Percentiles rank a stretch among this genome's conserved stretches.
Evolutionary conservation across 2,329 filamentous ascomycete genomes (phyloP).

Genomic region (Colletotrichum sp.): DNA sequence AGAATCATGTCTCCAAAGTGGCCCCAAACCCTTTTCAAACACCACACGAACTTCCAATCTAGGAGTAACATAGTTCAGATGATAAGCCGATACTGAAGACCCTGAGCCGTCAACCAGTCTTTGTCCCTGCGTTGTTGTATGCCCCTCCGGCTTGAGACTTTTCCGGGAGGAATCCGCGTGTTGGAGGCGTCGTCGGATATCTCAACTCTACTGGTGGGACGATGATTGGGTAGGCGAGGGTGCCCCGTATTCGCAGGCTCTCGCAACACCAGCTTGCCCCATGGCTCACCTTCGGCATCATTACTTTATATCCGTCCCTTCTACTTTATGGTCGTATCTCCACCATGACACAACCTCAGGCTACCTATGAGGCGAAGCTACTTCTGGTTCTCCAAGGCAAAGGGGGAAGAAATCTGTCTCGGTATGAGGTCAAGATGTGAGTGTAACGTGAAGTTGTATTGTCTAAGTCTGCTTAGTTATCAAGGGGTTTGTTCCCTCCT

Average conservation of each 20-base stretch:
- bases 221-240: neutral
- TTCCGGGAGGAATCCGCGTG: neutral
- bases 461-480: neutral
- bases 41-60: neutral
- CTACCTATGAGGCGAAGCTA: too few species aligned
- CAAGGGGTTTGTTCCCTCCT: neutral
- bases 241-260: neutral
- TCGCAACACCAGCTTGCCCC: neutral
- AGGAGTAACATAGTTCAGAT: neutral
- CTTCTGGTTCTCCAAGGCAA: too few species aligned
- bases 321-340: neutral
- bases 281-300: neutral
- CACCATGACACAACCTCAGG: neutral
- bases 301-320: neutral
- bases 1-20: neutral
- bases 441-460: neutral
- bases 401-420: neutral
- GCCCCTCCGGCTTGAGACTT: neutral
- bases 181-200: neutral
- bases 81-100: fast-evolving
- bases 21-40: neutral
- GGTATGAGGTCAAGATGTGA: neutral
- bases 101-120: neutral
- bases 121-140: fast-evolving
- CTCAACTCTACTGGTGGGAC: neutral